Base-by-base conservation (phyloP, 345 rosid species). In the Carallia brachiata region DNA sequence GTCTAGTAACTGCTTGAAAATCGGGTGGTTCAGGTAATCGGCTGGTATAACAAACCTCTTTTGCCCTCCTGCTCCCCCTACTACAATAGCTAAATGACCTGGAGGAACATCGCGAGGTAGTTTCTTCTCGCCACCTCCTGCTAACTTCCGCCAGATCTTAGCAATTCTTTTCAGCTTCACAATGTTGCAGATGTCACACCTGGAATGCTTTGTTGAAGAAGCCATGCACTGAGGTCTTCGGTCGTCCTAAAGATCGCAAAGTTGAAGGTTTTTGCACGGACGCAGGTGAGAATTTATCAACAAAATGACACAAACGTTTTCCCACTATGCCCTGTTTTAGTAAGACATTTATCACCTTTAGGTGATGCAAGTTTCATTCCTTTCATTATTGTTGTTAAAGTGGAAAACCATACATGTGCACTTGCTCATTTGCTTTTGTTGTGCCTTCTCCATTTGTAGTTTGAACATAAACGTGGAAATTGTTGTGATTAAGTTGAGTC, bases 31-130 rank as follows among this genome's bases (percentile, higher is more conserved):
- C 71, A 73, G 53, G 69, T 76, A 71, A 63, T 70, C 77, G 52
- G 80, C 76, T 72, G 61, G 78, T 7, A 68, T 66, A 62, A 74
- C 58, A 17, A 68, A 65, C 59, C 85, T 79, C 75, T 40, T 52
- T 34, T 80, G 34, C 58, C 74, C 68, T 53, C 23, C 23, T 23
- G 23, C 23, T 23, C 61, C 70, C 19, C 84, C 82, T 6, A 79
- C 78, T 18, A 71, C 69, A 66, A 79, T 79, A 52, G 80, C 78
- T 15, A 78, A 69, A 62, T 76, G 77, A 30, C 81, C 80, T 7
- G 73, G 74, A 23, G 78, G 79, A 8, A 83, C 80, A 65, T 81
- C 81, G 4, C 39, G 58, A 17, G 83, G 73, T 57, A 64, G 69
- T 44, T 65, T 78, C 69, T 71, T 67, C 69, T 73, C 28, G 37